Conservation (phyloP, 2,329 filamentous ascomycete genomes). For the Periconia macrospinosa region DNA sequence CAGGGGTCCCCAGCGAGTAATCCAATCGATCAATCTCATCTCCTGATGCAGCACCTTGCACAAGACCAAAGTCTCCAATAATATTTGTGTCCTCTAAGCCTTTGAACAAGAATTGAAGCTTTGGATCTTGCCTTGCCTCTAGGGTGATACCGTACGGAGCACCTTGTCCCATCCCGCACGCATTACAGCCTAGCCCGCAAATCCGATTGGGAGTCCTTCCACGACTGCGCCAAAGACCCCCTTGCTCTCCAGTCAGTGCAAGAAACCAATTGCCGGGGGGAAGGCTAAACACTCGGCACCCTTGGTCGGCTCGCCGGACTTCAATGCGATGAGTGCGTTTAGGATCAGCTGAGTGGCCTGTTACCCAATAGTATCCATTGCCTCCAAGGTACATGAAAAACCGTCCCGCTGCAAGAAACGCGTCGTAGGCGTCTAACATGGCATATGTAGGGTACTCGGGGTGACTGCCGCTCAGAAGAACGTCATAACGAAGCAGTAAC, state of each 20-base stretch:
- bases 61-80: conserved; percentile 1
- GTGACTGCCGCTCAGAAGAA: conserved; percentile 24
- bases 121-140: conserved; percentile 7
- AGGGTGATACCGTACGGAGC: conserved; percentile 21
- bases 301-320: conserved; percentile 39
- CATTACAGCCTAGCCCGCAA: conserved; percentile 35
- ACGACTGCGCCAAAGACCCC: conserved; percentile 38
- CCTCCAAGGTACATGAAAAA: conserved; percentile 45
- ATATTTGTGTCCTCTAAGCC: conserved; percentile 11
- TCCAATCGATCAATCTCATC: conserved; percentile 44
- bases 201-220: conserved; percentile 34
- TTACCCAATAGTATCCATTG: conserved; percentile 43
- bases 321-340: conserved; percentile 35
- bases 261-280: conserved; percentile 34
- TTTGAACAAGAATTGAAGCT: conserved; percentile 18
- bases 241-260: conserved; percentile 31
- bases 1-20: conserved; percentile 31
- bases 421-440: conserved; percentile 29
- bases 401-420: conserved; percentile 33
- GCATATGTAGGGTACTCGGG: conserved; percentile 39
- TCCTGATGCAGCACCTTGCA: conserved; percentile 17
- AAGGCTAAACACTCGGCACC: conserved; percentile 26
- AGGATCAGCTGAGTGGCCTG: conserved; percentile 16
- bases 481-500: neutral
- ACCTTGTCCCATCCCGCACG: conserved; percentile 34